Base-by-base conservation (phyloP, 192 early-diverging fungal genomes). In the Phlyctochytrium planicorne region DNA sequence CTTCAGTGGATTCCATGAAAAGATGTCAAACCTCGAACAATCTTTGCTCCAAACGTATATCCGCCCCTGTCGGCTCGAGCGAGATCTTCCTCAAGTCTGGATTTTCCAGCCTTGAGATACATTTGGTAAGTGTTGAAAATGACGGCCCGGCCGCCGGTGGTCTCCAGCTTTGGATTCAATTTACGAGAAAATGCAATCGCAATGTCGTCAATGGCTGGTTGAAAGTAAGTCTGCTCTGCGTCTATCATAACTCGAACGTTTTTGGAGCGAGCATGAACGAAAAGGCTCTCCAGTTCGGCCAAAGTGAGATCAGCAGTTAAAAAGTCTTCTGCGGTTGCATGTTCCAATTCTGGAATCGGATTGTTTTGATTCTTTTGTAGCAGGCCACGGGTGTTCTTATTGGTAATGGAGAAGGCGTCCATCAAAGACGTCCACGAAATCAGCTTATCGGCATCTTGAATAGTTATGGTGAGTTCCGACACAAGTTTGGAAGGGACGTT, bases 51-150 rank as follows among this genome's bases (percentile, higher is more conserved):
- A 73, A 95, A 83, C 24, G 81, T 74, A 77, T 89, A 94, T 37
- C 88, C 88, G 67, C 87, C 79, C 52, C 91, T 82, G 62, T 83
- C 64, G 23, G 92, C 84, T 12, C 83, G 77, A 67, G 81, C 85
- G 37, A 83, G 73, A 76, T 96, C 92, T 62, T 73, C 69, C 25
- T 75, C 63, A 65, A 98, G 76, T 60, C 89, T 84, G 57, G 68
- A 68, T 34, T 79, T 68, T 2, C 88, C 81, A 64, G 84, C 86
- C 67, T 86, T 86, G 40, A 91, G 83, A 78, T 98, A 98, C 92
- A 96, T 94, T 82, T 98, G 96, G 76, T 92, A 93, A 4, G 96
- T 98, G 81, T 96, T 96, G 86, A 87, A 96, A 37, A 96, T 80
- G 23, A 93, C 78, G 3, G 52, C 67, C 23, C 56, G 52, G 3